phyloP scores from a whole-genome alignment of 192 early-diverging fungal genomes.

The Linnemannia elongata region DNA sequence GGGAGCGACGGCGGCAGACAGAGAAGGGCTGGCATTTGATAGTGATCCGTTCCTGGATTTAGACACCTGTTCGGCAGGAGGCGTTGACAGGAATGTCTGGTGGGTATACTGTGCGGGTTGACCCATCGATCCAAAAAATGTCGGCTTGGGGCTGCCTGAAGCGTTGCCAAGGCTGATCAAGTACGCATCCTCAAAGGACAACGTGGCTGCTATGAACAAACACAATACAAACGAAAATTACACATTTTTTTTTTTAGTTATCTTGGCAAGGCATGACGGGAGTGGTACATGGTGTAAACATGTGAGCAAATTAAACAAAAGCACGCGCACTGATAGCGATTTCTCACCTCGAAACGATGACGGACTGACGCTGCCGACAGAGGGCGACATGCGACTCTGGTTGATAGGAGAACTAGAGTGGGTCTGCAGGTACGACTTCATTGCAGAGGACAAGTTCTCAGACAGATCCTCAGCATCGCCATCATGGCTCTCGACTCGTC shows the following conservation, averaged over 20 bases:
- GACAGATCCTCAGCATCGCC: constrained; percentile 47
- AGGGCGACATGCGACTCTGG: constrained; percentile 48
- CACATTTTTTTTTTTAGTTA: background rate
- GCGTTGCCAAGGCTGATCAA: constrained; percentile 58
- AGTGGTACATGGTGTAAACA: background rate
- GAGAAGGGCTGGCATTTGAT: constrained; percentile 29
- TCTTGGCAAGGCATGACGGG: background rate
- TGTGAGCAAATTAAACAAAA: background rate
- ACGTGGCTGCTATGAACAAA: constrained; percentile 30
- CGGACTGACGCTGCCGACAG: constrained; percentile 42
- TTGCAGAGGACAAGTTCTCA: constrained; percentile 36
- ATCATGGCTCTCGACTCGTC: constrained; percentile 43
- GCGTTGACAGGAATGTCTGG: constrained; percentile 37
- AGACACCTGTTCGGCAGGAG: constrained; percentile 14
- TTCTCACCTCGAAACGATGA: constrained; percentile 47
- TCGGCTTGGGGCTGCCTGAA: constrained; percentile 40
- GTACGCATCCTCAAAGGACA: constrained; percentile 74
- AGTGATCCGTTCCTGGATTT: constrained; percentile 18
- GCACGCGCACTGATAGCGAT: background rate
- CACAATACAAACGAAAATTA: background rate
- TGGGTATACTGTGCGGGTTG: constrained; percentile 25
- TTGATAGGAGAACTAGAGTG: constrained; percentile 48
- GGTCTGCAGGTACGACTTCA: constrained; percentile 27
- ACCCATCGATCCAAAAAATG: constrained; percentile 26
- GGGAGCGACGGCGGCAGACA: background rate